phyloP scores from a whole-genome alignment of 192 early-diverging fungal genomes.

The Diversispora eburnea region DNA sequence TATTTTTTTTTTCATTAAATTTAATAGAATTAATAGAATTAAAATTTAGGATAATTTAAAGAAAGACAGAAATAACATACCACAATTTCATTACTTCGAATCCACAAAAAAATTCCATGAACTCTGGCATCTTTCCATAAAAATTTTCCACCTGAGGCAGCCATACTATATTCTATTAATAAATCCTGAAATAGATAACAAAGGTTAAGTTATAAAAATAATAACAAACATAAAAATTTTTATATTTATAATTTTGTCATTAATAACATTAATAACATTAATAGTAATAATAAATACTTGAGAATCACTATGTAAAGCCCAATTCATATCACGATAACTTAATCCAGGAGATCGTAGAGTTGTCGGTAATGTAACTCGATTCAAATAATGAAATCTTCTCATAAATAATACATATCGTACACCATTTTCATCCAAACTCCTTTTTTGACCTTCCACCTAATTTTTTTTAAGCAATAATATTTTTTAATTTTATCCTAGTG shows the following conservation, averaged over 20 bases:
- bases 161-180: conserved; percentile 55
- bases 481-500: too few species aligned
- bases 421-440: conserved; percentile 82
- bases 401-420: conserved; percentile 73
- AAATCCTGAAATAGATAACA: conserved; percentile 47
- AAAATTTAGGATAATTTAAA: too few species aligned
- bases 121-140: conserved; percentile 78
- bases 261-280: too few species aligned
- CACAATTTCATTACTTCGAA: conserved; percentile 68
- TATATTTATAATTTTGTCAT: background rate
- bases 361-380: conserved; percentile 29
- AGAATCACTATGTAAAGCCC: conserved; percentile 88
- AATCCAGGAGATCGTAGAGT: conserved; percentile 47
- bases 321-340: conserved; percentile 68
- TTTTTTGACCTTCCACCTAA: conserved; percentile 68
- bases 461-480: too few species aligned
- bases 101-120: conserved; percentile 85
- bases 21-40: too few species aligned
- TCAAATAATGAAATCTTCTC: conserved; percentile 63
- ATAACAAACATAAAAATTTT: conserved; percentile 8
- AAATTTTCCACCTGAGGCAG: conserved; percentile 56
- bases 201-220: conserved; percentile 28
- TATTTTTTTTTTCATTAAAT: conserved; percentile 12
- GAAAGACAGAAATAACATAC: conserved; percentile 38
- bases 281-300: too few species aligned